Conservation (phyloP, 2,329 filamentous ascomycete species). For the Parascedosporium putredinis region DNA sequence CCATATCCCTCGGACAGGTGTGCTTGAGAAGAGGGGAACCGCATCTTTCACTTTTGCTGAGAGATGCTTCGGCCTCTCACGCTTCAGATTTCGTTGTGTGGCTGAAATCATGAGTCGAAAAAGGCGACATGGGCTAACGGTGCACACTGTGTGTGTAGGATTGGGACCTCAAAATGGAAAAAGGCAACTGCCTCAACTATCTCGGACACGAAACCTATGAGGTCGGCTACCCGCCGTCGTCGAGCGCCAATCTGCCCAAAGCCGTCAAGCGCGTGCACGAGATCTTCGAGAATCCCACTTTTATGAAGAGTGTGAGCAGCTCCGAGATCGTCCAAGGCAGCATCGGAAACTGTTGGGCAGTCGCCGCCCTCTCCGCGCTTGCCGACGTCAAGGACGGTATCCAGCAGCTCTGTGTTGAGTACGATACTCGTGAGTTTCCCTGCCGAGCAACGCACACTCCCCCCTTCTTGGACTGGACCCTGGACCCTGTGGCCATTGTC, state of each 20-base stretch:
- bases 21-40: no score
- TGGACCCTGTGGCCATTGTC: neutral
- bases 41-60: neutral
- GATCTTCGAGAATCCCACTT: constrained; percentile 64
- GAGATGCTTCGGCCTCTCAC: neutral
- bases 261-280: constrained; percentile 67
- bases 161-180: constrained; percentile 58
- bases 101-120: no score
- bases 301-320: constrained; percentile 54
- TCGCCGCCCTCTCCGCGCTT: constrained; percentile 67
- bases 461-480: neutral
- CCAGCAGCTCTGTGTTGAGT: constrained; percentile 63
- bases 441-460: neutral
- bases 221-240: constrained; percentile 34
- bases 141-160: constrained; percentile 30
- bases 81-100: neutral
- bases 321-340: constrained; percentile 69
- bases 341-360: constrained; percentile 75
- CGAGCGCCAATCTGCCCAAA: constrained; percentile 48
- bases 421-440: constrained; percentile 44
- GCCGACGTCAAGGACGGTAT: constrained; percentile 63
- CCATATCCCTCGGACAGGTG: no score
- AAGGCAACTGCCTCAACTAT: constrained; percentile 43
- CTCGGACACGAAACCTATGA: constrained; percentile 42
- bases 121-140: no score